Evolutionary conservation across 2,329 filamentous ascomycete genomes (phyloP).

Genomic region (Apiospora malaysiana): DNA sequence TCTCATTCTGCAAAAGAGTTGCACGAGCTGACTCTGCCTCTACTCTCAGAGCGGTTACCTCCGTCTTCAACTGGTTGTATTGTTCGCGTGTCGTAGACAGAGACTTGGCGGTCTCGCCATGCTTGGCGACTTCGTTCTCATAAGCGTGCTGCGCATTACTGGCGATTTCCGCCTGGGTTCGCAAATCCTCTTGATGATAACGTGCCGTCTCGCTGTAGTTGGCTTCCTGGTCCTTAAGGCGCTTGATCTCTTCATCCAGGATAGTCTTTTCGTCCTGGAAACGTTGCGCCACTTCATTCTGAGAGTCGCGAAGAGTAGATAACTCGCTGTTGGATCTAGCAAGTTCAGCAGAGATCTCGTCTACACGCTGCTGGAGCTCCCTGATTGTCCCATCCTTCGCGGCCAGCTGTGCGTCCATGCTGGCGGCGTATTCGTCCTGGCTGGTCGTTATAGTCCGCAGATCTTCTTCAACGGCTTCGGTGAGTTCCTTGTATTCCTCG

Average conservation of each 20-base stretch:
- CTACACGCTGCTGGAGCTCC: constrained; percentile 81
- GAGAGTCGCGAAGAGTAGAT: constrained; percentile 77
- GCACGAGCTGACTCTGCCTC: constrained; percentile 87
- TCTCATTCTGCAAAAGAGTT: constrained; percentile 78
- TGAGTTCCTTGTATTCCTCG: constrained; percentile 88
- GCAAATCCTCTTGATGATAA: constrained; percentile 89
- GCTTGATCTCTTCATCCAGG: constrained; percentile 78
- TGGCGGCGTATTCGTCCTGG: constrained; percentile 85
- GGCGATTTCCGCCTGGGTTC: constrained; percentile 91
- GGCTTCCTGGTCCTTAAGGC: constrained; percentile 84
- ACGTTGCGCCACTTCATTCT: constrained; percentile 73
- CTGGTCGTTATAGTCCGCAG: constrained; percentile 79
- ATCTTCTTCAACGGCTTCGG: constrained; percentile 86
- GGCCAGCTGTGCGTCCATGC: constrained; percentile 76
- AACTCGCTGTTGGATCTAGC: constrained; percentile 82
- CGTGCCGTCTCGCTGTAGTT: constrained; percentile 79
- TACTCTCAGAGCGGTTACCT: constrained; percentile 74
- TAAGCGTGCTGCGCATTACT: constrained; percentile 94
- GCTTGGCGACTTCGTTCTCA: constrained; percentile 91
- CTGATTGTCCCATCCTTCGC: constrained; percentile 81
- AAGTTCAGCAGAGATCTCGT: constrained; percentile 84
- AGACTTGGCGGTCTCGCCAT: constrained; percentile 90
- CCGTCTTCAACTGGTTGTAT: constrained; percentile 80
- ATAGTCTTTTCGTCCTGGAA: constrained; percentile 83
- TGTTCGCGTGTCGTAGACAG: constrained; percentile 81